Base-by-base conservation (phyloP, 768 basidiomycete genomes). In the Lentinula guzmanii region DNA sequence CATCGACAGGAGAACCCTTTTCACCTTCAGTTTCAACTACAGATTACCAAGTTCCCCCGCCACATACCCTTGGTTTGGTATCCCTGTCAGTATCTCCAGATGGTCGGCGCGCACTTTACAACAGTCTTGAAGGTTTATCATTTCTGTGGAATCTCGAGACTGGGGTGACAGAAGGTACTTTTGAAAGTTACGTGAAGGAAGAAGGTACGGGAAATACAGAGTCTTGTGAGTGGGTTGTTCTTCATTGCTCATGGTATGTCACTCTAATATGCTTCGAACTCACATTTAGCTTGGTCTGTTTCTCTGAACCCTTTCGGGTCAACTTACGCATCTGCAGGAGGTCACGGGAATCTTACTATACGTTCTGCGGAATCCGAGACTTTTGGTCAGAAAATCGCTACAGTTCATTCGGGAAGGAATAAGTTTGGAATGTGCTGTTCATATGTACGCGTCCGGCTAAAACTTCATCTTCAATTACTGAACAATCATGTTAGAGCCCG, bases 41-140 rank as follows among this genome's bases (percentile, higher is more conserved):
- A n/a, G 52, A 45, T 21, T 57, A 55, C 39, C 55, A 79, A 77
- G 68, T 80, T 63, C 63, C 69, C 2, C 76, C 86, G 37, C 84
- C 86, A 16, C 91, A 96, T 74, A 86, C 91, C 6, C 86, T 96
- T 18, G 94, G 91, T 2, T 84, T 94, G 65, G 84, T 92, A 16
- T 93, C 93, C 5, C 74, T 96, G 37, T 92, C 91, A 16, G 84
- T 84, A 7, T 82, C 86, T 18, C 79, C 82, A 0, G 79, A 85
- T 52, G 95, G 91, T 7, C 77, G 75, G 52, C 75, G 74, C 34
- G 92, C 85, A 0, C 71, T 97, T 50, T 89, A 86, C 66, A 93
- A 93, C 67, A 89, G 89, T 59, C 77, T 95, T 18, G 94, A 96
- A 67, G 95, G 95, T 1, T 82, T 88, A 33, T 93, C 92, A 0